A percentile compares a stretch with the other conserved stretches of the same genome.
Conservation (phyloP, 2,329 filamentous ascomycete species). For the Fusarium bulbicola region DNA sequence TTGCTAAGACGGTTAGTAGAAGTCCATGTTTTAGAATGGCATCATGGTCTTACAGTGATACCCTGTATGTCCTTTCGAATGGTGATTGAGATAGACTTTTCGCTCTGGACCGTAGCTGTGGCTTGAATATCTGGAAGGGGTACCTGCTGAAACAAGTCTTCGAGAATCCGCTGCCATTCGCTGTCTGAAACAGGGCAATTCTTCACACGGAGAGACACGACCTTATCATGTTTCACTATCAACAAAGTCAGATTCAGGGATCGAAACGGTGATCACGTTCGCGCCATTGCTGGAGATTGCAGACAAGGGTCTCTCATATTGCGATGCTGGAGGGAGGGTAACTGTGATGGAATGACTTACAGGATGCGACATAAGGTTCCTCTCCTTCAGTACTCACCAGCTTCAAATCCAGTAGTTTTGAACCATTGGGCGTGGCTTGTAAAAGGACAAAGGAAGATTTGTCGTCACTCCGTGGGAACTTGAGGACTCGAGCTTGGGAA, state of each 20-base stretch:
- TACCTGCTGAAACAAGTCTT: slow-evolving; percentile 63
- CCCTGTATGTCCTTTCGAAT: slow-evolving; percentile 73
- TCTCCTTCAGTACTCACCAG: slow-evolving; percentile 75
- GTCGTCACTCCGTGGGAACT: slow-evolving; percentile 65
- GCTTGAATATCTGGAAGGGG: slow-evolving; percentile 64
- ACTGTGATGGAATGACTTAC: slow-evolving; percentile 57
- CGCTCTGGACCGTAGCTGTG: slow-evolving; percentile 65
- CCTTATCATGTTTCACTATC: slow-evolving; percentile 65
- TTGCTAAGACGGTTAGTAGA: slow-evolving; percentile 60
- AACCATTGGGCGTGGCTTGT: slow-evolving; percentile 61
- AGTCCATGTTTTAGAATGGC: slow-evolving; percentile 18
- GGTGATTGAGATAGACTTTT: slow-evolving; percentile 65
- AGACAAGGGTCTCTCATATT: slow-evolving; percentile 27
- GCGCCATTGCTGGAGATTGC: slow-evolving; percentile 30
- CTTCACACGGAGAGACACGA: slow-evolving; percentile 61
- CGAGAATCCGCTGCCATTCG: slow-evolving; percentile 74
- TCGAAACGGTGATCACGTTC: slow-evolving; percentile 24
- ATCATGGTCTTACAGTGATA: slow-evolving; percentile 66
- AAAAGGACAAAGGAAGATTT: slow-evolving; percentile 67
- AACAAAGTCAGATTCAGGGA: slow-evolving; percentile 34
- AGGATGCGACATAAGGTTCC: slow-evolving; percentile 64
- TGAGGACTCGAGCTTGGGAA: slow-evolving; percentile 55
- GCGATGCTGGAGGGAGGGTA: slow-evolving; percentile 13
- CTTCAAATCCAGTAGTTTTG: slow-evolving; percentile 69
- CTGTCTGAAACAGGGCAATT: slow-evolving; percentile 64